Conservation (phyloP, 2,329 filamentous ascomycete genomes). For the Penicillium sp. region DNA sequence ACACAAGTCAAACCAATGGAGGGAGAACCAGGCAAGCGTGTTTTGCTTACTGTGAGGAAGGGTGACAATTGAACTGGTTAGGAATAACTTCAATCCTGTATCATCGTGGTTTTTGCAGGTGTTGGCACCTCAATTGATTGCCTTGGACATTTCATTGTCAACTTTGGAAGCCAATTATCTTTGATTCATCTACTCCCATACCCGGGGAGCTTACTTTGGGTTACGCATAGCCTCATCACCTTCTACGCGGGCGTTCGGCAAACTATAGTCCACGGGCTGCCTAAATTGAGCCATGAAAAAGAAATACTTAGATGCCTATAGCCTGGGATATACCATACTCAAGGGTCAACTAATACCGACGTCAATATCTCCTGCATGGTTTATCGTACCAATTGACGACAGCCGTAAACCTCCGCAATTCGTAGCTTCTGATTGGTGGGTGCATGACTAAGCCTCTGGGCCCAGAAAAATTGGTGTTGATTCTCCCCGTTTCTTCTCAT, state of each 20-base stretch:
- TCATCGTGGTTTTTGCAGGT: neutral
- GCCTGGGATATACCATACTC: neutral
- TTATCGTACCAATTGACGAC: neutral
- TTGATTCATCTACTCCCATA: neutral
- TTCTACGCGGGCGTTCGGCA: neutral
- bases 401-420: conserved; percentile 9
- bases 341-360: neutral
- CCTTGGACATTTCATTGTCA: neutral
- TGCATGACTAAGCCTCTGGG: conserved; percentile 38
- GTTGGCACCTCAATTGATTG: neutral
- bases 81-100: neutral
- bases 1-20: conserved; percentile 44
- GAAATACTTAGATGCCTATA: neutral
- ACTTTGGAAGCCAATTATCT: neutral
- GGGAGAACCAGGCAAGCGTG: conserved; percentile 40
- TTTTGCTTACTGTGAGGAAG: conserved; percentile 41
- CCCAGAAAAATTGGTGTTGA: conserved; percentile 38
- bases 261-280: neutral
- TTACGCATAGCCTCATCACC: no score
- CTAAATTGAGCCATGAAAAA: neutral
- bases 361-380: neutral
- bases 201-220: no score
- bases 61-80: conserved; percentile 5
- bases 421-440: conserved; percentile 31
- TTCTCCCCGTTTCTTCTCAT: conserved; percentile 24